Conservation (phyloP, 1,139 yeast species). For the Pichia inconspicua region DNA sequence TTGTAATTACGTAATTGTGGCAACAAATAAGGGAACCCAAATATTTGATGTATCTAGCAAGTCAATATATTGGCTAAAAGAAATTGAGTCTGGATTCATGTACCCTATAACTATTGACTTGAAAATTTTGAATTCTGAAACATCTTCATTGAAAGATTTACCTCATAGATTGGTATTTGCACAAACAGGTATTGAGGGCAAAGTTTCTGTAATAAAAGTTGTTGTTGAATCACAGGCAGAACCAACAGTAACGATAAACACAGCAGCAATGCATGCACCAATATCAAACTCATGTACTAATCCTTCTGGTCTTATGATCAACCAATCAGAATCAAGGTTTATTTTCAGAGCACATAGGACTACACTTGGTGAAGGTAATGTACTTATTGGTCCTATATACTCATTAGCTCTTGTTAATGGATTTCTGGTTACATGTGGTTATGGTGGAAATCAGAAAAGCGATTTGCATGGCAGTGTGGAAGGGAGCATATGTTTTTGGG, state of each 20-base stretch:
- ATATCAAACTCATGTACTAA: conserved; percentile 7
- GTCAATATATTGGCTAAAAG: conserved; percentile 35
- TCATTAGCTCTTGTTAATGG: conserved; percentile 27
- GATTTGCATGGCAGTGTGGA: conserved; percentile 49
- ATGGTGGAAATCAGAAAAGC: conserved; percentile 6
- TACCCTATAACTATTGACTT: conserved; percentile 57
- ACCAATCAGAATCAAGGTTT: conserved; percentile 50
- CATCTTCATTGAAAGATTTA: conserved; percentile 11
- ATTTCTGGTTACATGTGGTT: conserved; percentile 10
- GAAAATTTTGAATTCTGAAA: conserved; percentile 47
- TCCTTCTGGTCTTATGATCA: conserved; percentile 20
- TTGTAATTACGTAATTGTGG: conserved; percentile 6
- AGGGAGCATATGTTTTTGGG: conserved; percentile 73
- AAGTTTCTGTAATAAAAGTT: conserved; percentile 67
- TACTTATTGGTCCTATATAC: conserved; percentile 68
- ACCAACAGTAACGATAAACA: conserved; percentile 11
- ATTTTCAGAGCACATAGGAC: conserved; percentile 82
- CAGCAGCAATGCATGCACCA: conserved; percentile 12
- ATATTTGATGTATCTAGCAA: conserved; percentile 49
- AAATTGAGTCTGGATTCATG: conserved; percentile 64
- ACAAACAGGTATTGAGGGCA: conserved; percentile 76
- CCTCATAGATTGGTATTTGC: conserved; percentile 47
- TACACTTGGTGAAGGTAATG: conserved; percentile 30
- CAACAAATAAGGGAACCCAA: conserved; percentile 8
- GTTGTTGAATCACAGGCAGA: conserved; percentile 7